These are phyloP conservation scores for Dittrichia graveolens DNA, from an alignment of 129 eudicot species.

Conservation along the genomic window DNA sequence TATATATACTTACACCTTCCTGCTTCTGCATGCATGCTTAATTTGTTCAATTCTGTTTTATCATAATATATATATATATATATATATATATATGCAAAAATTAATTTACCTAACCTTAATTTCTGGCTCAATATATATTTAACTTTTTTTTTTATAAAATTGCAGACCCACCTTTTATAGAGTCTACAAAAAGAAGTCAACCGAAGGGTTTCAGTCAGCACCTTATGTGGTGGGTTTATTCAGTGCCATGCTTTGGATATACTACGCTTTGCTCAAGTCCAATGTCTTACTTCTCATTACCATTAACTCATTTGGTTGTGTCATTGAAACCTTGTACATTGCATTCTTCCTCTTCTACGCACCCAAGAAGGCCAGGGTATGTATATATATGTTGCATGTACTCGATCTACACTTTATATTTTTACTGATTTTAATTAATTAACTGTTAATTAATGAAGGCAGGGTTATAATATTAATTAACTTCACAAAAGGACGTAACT, in stretches of 20 bases:
- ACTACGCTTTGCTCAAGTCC: slow-evolving; percentile 60
- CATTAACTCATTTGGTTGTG: slow-evolving; percentile 59
- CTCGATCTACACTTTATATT: not conserved
- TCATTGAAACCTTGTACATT: slow-evolving; percentile 60
- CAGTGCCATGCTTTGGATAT: slow-evolving; percentile 75
- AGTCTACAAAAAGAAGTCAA: slow-evolving; percentile 71
- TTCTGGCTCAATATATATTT: not conserved
- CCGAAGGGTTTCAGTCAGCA: slow-evolving; percentile 65
- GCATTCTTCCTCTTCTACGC: slow-evolving; percentile 59
- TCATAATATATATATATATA: not conserved
- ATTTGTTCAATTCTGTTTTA: not conserved
- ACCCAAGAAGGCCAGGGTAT: slow-evolving; percentile 40
- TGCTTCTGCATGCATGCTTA: not conserved
- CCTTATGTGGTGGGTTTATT: slow-evolving; percentile 75
- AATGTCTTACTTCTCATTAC: slow-evolving; percentile 59
- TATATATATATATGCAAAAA: too few relatives aligned
- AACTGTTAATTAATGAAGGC: not conserved
- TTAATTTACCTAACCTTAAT: too few relatives aligned
- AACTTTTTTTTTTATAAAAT: not conserved
- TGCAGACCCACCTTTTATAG: slow-evolving; percentile 65
- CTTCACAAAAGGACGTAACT: not conserved
- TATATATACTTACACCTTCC: not conserved
- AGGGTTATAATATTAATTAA: too few relatives aligned
- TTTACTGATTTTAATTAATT: not conserved
- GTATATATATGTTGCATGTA: too few relatives aligned